Conservation (phyloP, 2,329 filamentous ascomycete species). For the Tolypocladium inflatum region DNA sequence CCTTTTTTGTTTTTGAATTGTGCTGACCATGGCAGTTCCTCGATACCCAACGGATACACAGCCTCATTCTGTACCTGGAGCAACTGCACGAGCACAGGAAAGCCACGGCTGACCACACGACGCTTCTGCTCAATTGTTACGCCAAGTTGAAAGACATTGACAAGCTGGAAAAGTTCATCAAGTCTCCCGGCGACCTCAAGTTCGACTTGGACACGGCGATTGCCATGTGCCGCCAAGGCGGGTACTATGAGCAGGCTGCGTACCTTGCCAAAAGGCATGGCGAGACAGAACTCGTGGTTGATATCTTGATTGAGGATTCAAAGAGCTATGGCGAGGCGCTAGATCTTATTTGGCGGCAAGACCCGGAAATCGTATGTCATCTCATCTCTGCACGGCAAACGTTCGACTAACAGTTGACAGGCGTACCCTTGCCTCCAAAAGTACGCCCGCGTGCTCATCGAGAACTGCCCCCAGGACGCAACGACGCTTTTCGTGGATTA, state of each 20-base stretch:
- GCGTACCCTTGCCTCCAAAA: constrained; percentile 89
- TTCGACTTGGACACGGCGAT: constrained; percentile 98
- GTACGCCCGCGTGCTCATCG: constrained; percentile 82
- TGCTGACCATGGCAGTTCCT: constrained; percentile 55
- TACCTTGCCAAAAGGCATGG: constrained; percentile 91
- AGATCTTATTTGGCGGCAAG: constrained; percentile 81
- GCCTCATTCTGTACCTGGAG: constrained; percentile 93
- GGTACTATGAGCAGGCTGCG: constrained; percentile 93
- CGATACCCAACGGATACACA: constrained; percentile 95
- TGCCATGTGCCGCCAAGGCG: constrained; percentile 92
- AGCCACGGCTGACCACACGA: constrained; percentile 92
- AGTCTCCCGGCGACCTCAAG: constrained; percentile 85
- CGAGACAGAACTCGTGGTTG: constrained; percentile 87
- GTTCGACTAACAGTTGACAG: constrained; percentile 32
- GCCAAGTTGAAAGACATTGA: constrained; percentile 95
- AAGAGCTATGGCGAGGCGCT: constrained; percentile 83
- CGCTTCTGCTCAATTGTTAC: constrained; percentile 89
- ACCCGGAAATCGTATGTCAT: constrained; percentile 59
- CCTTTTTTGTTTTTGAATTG: background rate
- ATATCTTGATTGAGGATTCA: constrained; percentile 92
- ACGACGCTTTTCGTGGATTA: constrained; percentile 90
- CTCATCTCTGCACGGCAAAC: rapidly evolving
- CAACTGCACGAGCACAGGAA: constrained; percentile 90
- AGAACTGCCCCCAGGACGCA: constrained; percentile 73
- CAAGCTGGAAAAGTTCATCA: constrained; percentile 94